phyloP scores from a whole-genome alignment of 805 yeast species.

The Monosporozyma servazzii region DNA sequence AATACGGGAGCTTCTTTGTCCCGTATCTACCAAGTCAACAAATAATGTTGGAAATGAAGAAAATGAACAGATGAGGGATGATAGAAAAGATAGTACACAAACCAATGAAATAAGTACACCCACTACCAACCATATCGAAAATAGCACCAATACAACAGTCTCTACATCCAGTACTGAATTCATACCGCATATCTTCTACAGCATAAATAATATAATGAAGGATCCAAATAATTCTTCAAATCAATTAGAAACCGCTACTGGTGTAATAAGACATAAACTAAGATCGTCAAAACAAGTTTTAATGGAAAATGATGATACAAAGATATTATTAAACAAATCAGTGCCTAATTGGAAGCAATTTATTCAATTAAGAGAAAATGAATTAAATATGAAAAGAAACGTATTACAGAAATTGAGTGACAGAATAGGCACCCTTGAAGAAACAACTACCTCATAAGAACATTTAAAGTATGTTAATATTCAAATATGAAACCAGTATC shows the following conservation, averaged over 20 bases:
- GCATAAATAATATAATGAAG: slow-evolving; percentile 25
- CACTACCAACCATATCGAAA: neutral
- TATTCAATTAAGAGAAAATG: slow-evolving; percentile 17
- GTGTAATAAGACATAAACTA: slow-evolving; percentile 26
- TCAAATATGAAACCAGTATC: neutral
- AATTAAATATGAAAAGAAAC: slow-evolving; percentile 19
- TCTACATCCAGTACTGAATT: slow-evolving; percentile 18
- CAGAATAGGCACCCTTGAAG: slow-evolving; percentile 5
- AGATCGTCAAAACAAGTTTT: slow-evolving; percentile 23
- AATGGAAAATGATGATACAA: slow-evolving; percentile 24
- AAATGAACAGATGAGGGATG: neutral
- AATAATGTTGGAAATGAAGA: neutral
- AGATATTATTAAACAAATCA: slow-evolving; percentile 18
- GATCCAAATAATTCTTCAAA: slow-evolving; percentile 26
- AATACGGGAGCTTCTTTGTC: slow-evolving; percentile 5
- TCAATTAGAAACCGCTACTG: slow-evolving; percentile 25
- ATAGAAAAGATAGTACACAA: neutral
- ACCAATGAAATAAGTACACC: neutral
- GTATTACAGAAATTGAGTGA: slow-evolving; percentile 10
- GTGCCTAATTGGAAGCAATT: slow-evolving; percentile 25
- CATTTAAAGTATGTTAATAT: neutral
- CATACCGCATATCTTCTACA: slow-evolving; percentile 28
- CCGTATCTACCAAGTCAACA: neutral
- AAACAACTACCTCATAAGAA: neutral
- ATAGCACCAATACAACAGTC: neutral